Percentiles rank a stretch among this genome's conserved stretches.
phyloP scores from a whole-genome alignment of 768 basidiomycete species.

The Pulveroboletus sp. region DNA sequence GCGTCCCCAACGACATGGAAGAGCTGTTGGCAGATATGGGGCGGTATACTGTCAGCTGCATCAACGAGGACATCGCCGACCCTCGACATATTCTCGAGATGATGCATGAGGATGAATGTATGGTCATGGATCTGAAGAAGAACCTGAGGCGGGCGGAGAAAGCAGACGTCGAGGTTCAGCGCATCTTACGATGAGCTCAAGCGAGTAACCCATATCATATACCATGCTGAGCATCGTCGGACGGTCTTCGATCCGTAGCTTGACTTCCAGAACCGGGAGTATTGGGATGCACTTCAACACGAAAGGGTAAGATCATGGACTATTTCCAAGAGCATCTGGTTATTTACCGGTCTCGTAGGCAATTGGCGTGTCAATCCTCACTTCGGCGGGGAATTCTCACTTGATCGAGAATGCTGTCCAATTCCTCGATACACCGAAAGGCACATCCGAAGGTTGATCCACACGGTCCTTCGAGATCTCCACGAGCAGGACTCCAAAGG shows the following conservation, averaged over 20 bases:
- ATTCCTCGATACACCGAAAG: slow-evolving; percentile 47
- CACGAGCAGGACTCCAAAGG: slow-evolving; percentile 27
- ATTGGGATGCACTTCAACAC: slow-evolving; percentile 28
- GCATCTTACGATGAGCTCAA: slow-evolving; percentile 41
- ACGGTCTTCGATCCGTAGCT: too few species aligned
- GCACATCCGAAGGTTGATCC: slow-evolving; percentile 49
- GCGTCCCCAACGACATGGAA: slow-evolving; percentile 51
- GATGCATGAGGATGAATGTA: slow-evolving; percentile 31
- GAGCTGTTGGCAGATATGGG: slow-evolving; percentile 45
- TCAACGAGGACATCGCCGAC: slow-evolving; percentile 57
- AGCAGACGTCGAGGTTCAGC: slow-evolving; percentile 42
- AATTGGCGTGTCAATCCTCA: slow-evolving; percentile 48
- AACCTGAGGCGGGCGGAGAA: slow-evolving; percentile 49
- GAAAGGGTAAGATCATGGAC: not conserved
- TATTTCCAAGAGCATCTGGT: too few species aligned
- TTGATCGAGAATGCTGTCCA: slow-evolving; percentile 54
- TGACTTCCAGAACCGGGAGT: slow-evolving; percentile 32
- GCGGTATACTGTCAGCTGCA: slow-evolving; percentile 60
- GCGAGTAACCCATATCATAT: slow-evolving; percentile 1
- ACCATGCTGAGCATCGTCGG: too few species aligned
- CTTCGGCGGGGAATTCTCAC: slow-evolving; percentile 43
- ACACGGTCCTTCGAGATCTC: slow-evolving; percentile 41
- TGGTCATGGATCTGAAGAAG: slow-evolving; percentile 58
- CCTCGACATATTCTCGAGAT: slow-evolving; percentile 43
- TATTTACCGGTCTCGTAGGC: slow-evolving; percentile 22